phyloP scores from a whole-genome alignment of 495 filamentous ascomycete species.

The Terfezia boudieri region DNA sequence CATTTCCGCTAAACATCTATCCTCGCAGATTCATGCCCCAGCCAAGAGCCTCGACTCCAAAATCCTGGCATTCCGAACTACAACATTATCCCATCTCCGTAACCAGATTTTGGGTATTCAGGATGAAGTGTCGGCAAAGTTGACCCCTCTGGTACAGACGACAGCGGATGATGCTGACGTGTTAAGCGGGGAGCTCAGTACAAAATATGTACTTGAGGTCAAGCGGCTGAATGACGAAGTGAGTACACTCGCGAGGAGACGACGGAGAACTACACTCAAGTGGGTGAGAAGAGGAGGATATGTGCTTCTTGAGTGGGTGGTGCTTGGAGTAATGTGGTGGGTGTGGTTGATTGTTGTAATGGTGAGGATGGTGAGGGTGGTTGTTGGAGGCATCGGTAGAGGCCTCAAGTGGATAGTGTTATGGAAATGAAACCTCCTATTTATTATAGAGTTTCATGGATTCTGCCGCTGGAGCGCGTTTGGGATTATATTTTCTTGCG shows the following conservation, averaged over 20 bases:
- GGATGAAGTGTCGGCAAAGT: background rate
- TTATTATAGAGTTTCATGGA: too few species aligned
- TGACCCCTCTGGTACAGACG: background rate
- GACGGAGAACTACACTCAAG: conserved; percentile 8
- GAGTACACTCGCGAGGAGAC: conserved; percentile 10
- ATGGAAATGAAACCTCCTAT: background rate
- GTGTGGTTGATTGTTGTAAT: conserved; percentile 26
- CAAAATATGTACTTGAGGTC: conserved; percentile 1
- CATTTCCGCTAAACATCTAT: background rate
- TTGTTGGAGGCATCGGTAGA: conserved; percentile 4
- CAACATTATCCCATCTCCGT: background rate
- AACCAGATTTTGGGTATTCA: background rate
- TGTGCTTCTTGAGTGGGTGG: conserved; percentile 22
- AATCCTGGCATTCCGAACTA: background rate
- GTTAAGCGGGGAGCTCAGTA: background rate
- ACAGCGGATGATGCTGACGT: background rate
- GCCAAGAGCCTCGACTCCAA: background rate
- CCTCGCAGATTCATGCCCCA: background rate
- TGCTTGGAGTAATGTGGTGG: conserved; percentile 28
- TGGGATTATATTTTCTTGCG: too few species aligned
- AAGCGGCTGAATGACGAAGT: conserved; percentile 12
- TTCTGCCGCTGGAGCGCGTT: too few species aligned
- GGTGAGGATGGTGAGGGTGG: conserved; percentile 16
- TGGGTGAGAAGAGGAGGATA: conserved; percentile 20
- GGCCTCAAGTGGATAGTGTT: conserved; percentile 10